These are phyloP conservation scores for Plasmodium gallinaceum DNA, from an alignment of 169 alveolate species.

Conservation along the genomic window DNA sequence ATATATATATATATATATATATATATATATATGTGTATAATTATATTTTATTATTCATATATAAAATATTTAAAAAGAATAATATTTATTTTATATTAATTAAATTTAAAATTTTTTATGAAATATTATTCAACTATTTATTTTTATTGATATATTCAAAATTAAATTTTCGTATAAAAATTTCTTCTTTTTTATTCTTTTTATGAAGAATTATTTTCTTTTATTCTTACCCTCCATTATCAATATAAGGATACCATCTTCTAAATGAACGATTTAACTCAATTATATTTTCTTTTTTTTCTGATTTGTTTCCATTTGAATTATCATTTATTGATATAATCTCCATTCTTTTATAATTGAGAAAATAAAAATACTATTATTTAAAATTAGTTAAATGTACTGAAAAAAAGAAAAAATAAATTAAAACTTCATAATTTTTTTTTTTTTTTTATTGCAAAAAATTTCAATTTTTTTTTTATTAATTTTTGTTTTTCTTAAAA, in stretches of 20 bases:
- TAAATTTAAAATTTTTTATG: no score
- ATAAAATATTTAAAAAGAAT: no score
- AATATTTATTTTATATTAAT: no score
- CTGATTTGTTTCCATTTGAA: slow-evolving; percentile 20
- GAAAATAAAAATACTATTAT: neutral
- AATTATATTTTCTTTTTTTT: slow-evolving; percentile 35
- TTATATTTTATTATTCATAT: no score
- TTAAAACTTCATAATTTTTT: neutral
- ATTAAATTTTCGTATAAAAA: neutral
- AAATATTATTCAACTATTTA: no score
- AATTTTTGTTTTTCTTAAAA: no score
- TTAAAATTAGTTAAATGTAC: no score
- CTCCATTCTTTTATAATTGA: slow-evolving; percentile 26
- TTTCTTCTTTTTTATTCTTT: neutral
- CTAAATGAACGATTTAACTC: slow-evolving; percentile 41
- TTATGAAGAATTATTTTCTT: neutral
- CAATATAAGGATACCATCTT: slow-evolving; percentile 82
- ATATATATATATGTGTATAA: neutral
- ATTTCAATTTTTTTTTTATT: no score
- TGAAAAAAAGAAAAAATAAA: slow-evolving; percentile 19
- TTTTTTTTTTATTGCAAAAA: no score
- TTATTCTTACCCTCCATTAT: slow-evolving; percentile 85
- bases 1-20: neutral
- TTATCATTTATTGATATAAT: slow-evolving; percentile 14
- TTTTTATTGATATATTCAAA: no score